phyloP scores from a whole-genome alignment of 768 basidiomycete species.

The Suillus alpinus region DNA sequence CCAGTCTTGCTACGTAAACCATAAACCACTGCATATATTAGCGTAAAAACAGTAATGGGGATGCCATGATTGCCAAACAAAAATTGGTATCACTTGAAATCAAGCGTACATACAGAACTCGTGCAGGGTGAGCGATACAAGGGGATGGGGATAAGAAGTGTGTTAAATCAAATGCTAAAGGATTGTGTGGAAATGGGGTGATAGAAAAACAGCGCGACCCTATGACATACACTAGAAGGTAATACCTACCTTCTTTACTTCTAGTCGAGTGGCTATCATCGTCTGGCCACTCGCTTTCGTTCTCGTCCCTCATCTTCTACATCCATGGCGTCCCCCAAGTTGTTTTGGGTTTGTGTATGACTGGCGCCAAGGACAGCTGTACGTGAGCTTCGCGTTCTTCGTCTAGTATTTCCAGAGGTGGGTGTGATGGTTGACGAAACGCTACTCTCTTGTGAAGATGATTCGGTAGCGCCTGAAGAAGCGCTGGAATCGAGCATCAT shows the following conservation, averaged over 20 bases:
- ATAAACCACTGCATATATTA: conserved; percentile 4
- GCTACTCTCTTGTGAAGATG: conserved; percentile 34
- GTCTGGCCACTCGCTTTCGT: conserved; percentile 68
- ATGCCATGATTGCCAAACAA: neutral
- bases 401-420: conserved; percentile 35
- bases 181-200: neutral
- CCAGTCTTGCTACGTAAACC: neutral
- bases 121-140: neutral
- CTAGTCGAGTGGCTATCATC: conserved; percentile 34
- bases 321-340: conserved; percentile 58
- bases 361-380: conserved; percentile 29
- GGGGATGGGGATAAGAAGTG: neutral
- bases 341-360: conserved; percentile 39
- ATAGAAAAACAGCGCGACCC: neutral
- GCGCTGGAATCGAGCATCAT: conserved; percentile 64
- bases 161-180: conserved; percentile 2
- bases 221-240: conserved; percentile 11
- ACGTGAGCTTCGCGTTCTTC: conserved; percentile 56
- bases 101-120: conserved; percentile 3
- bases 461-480: conserved; percentile 35
- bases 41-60: conserved; percentile 1
- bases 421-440: conserved; percentile 20
- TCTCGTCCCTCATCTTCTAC: conserved; percentile 76
- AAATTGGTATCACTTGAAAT: conserved; percentile 5
- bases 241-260: neutral